Evolutionary conservation across 495 filamentous ascomycete genomes (phyloP), one percentile per base, ranked within the genome.

Genomic region (Hypoxylon intermedium): DNA sequence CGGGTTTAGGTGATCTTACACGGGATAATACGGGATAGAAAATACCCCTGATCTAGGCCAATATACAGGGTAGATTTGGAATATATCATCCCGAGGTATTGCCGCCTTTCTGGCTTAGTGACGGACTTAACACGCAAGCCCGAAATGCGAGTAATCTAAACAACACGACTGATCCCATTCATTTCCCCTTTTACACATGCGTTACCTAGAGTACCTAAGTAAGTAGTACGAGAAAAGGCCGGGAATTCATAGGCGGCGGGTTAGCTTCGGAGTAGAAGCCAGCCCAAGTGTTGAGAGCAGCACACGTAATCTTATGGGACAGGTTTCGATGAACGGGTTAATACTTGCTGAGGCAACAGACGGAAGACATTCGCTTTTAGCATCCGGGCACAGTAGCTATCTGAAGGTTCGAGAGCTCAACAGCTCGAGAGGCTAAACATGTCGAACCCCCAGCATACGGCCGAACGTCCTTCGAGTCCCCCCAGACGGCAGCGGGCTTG

Each of bases 401-500:
- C 36, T 18, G 18, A 19, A 33, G 30, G 15, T 36, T 13, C 11
- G n/a, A 36, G 33, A 36, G 33, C 33, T 38, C 6, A 26, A 26
- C 3, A 7, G 7, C 24, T 26, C 7, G 24, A 26, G 24, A 26
- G 7, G 24, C 15, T 19, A 44, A 43, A 23, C 19, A 61, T 54
- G 48, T 21, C 43, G 16, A 36, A 49, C 51, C 30, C n/a, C 18
- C 62, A 52, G 20, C 31, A 30, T 11, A 9, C 18, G 33, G 20
- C n/a, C 16, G 50, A 61, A 23, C 68, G 68, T 5, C 50, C 58
- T n/a, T 20, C 44, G 2, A 73, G 71, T 24, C 67, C 71, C 6
- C 67, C 60, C n/a, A 56, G 71, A 28, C 61, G 71, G 9, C 67
- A 57, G 44, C 63, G 71, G n/a, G 71, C 71, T 9, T 74, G 71